Percentiles rank a stretch among this genome's conserved stretches.
Conservation (phyloP, 169 alveolate genomes). For the Plasmodium reichenowi region DNA sequence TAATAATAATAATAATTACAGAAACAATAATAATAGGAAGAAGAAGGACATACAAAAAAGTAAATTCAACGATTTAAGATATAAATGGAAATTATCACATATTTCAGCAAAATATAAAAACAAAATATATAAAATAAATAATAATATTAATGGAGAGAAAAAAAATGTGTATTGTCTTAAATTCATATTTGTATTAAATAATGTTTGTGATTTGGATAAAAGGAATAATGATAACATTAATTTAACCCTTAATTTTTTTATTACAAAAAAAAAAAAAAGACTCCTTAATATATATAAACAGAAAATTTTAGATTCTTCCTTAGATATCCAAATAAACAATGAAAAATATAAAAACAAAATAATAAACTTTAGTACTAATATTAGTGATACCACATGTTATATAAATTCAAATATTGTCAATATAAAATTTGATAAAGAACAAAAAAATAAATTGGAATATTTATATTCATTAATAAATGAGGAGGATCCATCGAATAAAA, state of each 20-base stretch:
- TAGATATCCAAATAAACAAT: conserved; percentile 35
- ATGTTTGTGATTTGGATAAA: conserved; percentile 6
- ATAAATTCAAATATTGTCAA: conserved; percentile 41
- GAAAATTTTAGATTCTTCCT: conserved; percentile 33
- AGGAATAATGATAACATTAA: conserved; percentile 13
- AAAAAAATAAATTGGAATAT: too few relatives aligned
- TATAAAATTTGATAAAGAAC: too few relatives aligned
- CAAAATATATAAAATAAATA: conserved; percentile 7
- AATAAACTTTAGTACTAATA: conserved; percentile 14
- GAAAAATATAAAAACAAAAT: conserved; percentile 15
- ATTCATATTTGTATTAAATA: conserved; percentile 51
- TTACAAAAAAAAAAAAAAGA: conserved; percentile 29
- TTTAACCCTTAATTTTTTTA: conserved; percentile 26
- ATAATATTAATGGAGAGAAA: not conserved
- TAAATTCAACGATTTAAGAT: too few relatives aligned
- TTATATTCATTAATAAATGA: too few relatives aligned
- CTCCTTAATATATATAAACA: conserved; percentile 22
- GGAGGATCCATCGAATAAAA: conserved; percentile 3
- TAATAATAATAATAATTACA: too few relatives aligned
- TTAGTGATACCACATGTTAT: conserved; percentile 21
- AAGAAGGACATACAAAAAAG: too few relatives aligned
- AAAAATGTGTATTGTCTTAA: conserved; percentile 23
- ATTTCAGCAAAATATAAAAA: not conserved
- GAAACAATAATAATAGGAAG: too few relatives aligned
- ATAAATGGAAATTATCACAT: too few relatives aligned